A percentile compares a stretch with the other conserved stretches of the same genome.
Conservation (phyloP, 495 filamentous ascomycete species). For the Immersiella caudata region DNA sequence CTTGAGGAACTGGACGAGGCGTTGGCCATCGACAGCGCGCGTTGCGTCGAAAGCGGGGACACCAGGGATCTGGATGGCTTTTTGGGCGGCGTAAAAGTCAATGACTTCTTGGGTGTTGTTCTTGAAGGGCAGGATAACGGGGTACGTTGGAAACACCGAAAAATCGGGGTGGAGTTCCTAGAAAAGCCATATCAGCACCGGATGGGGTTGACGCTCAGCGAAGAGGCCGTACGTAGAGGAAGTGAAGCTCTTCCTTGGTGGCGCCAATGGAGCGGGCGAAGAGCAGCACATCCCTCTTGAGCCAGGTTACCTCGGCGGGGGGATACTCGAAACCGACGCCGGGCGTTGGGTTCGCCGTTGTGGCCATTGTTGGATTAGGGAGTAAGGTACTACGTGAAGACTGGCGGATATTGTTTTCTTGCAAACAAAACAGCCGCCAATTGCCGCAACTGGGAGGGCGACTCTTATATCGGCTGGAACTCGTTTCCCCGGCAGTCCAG, state of each 20-base stretch:
- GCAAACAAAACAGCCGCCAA: slow-evolving; percentile 2
- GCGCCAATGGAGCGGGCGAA: slow-evolving; percentile 87
- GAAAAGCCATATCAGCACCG: slow-evolving; percentile 21
- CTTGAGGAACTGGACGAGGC: slow-evolving; percentile 75
- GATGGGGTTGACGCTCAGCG: not conserved
- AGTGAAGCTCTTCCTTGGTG: slow-evolving; percentile 84
- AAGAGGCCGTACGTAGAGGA: slow-evolving; percentile 70
- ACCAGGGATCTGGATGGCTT: slow-evolving; percentile 65
- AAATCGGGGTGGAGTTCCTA: slow-evolving; percentile 85
- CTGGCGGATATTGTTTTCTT: not conserved
- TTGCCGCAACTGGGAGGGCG: not conserved
- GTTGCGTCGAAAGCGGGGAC: slow-evolving; percentile 76
- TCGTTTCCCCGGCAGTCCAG: not conserved
- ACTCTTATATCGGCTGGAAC: slow-evolving; percentile 4
- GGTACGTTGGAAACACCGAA: slow-evolving; percentile 83
- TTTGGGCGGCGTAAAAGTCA: slow-evolving; percentile 76
- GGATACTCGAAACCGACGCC: slow-evolving; percentile 82
- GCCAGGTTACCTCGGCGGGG: slow-evolving; percentile 71
- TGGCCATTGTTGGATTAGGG: not conserved
- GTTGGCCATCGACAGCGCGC: slow-evolving; percentile 83
- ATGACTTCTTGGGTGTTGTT: slow-evolving; percentile 74
- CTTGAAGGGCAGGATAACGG: slow-evolving; percentile 85
- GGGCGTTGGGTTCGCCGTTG: slow-evolving; percentile 53
- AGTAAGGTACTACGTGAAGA: not conserved
- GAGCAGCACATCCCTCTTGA: slow-evolving; percentile 82